Base-by-base conservation (phyloP, 352 stramenopile species). In the Plasmopara viticola region DNA sequence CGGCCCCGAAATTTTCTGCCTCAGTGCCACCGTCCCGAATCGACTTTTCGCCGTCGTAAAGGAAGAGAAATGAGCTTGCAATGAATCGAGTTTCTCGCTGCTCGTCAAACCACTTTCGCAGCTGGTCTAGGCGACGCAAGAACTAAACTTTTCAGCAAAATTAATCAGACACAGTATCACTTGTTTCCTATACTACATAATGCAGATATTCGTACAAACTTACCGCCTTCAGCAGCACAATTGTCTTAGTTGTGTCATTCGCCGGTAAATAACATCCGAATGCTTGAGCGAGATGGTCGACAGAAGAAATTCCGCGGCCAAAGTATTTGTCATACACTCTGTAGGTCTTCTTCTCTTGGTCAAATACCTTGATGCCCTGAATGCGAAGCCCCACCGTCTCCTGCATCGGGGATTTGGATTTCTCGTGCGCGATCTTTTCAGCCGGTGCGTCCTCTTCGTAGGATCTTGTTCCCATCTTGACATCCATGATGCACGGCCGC, bases 391-490 rank as follows among this genome's bases (percentile, higher is more conserved):
- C 95, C 40, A 97, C 83, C 14, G 43, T 68, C 53, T 80, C 70
- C 65, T 98, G 95, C 25, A 96, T 63, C 14, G 87, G 78, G 68
- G 97, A 98, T 58, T 98, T 98, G 41, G 68, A 69, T 48, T 66
- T 73, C 63, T 98, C 92, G 54, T 90, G 82, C 13, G 60, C 68
- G 62, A 95, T 86, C 62, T 98, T 98, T 40, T 94, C 89, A 13
- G 68, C 30, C 5, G 83, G 70, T 41, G 92, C 93, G 48, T 83
- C 68, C 28, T 89, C 72, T 60, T 98, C 95, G 62, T 94, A 98
- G n/a, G 94, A 97, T 60, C 86, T 74, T 33, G 78, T 92, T 41
- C 95, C 95, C 59, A 98, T 95, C 74, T 98, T 98, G 44, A 98
- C 75, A 68, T 98, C 95, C 74, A 98, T 96, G 44, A 98, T 84